Evolutionary conservation across 176 grass and related monocot species (phyloP).

Genomic region (Rhynchospora tenuis): DNA sequence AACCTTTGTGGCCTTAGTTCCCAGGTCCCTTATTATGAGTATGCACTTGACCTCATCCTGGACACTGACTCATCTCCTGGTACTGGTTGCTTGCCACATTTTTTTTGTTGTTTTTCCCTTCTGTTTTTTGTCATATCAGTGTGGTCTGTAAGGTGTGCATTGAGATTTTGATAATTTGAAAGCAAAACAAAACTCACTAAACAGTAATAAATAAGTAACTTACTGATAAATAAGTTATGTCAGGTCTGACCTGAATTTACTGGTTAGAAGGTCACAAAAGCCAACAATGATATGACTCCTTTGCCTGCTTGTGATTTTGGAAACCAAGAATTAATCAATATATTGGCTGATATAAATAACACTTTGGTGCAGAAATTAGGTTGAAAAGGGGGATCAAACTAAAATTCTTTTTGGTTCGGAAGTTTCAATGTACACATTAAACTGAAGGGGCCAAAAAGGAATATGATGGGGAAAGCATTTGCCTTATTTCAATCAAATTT

Average conservation of each 20-base stretch:
- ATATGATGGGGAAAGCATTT: neutral
- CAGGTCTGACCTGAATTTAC: neutral
- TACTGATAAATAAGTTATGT: neutral
- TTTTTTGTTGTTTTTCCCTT: neutral
- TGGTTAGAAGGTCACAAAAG: neutral
- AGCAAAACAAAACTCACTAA: neutral
- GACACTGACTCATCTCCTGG: slow-evolving; percentile 79
- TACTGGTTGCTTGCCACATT: slow-evolving; percentile 3
- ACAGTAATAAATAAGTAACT: neutral
- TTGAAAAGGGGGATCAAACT: neutral
- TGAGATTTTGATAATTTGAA: neutral
- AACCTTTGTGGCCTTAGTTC: slow-evolving; percentile 67
- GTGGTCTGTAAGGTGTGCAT: neutral
- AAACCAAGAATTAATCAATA: neutral
- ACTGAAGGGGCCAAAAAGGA: neutral
- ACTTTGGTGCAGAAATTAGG: neutral
- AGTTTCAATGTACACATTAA: neutral
- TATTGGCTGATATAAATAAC: neutral
- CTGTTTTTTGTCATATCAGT: neutral
- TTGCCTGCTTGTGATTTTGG: neutral
- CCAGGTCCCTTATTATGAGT: slow-evolving; percentile 82
- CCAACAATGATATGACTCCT: neutral
- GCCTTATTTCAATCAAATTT: neutral
- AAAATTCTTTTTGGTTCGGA: neutral
- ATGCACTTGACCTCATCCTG: slow-evolving; percentile 80